Evolutionary conservation across 208 protist genomes (phyloP).

Genomic region (Acanthamoeba royreba): DNA sequence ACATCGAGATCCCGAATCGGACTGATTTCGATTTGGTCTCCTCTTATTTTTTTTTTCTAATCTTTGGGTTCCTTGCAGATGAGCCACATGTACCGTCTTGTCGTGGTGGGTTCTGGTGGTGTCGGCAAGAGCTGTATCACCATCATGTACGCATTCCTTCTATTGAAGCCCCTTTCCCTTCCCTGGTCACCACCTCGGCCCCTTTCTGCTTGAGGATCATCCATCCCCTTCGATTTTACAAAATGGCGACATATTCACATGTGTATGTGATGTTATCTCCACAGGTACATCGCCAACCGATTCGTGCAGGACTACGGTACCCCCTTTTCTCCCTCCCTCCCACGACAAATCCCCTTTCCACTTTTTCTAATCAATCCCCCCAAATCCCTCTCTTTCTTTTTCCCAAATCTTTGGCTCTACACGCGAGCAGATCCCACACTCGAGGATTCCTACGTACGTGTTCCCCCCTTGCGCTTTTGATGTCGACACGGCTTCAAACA

Average conservation of each 20-base stretch:
- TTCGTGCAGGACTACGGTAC: not conserved
- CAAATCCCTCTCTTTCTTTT: not conserved
- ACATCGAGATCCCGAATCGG: too few relatives aligned
- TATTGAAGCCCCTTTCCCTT: not conserved
- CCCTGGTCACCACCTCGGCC: too few relatives aligned
- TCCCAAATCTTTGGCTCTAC: not conserved
- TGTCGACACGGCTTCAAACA: too few relatives aligned
- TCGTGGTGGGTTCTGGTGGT: constrained; percentile 12
- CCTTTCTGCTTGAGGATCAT: too few relatives aligned
- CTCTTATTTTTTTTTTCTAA: too few relatives aligned
- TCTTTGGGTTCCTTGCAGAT: too few relatives aligned
- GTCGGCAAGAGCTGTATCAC: constrained; percentile 28
- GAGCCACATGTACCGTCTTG: constrained; percentile 3
- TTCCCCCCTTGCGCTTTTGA: too few relatives aligned
- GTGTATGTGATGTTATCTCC: too few relatives aligned
- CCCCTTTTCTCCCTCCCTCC: not conserved
- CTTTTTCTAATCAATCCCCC: not conserved
- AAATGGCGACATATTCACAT: too few relatives aligned
- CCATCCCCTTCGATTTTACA: too few relatives aligned
- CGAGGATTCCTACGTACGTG: not conserved
- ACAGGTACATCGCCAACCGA: constrained; percentile 24
- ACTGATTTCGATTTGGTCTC: too few relatives aligned
- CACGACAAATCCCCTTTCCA: not conserved
- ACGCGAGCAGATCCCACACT: not conserved
- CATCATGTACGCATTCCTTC: not conserved